These are phyloP conservation scores for Kwoniella europaea DNA, from an alignment of 768 basidiomycete species.

Conservation along the genomic window DNA sequence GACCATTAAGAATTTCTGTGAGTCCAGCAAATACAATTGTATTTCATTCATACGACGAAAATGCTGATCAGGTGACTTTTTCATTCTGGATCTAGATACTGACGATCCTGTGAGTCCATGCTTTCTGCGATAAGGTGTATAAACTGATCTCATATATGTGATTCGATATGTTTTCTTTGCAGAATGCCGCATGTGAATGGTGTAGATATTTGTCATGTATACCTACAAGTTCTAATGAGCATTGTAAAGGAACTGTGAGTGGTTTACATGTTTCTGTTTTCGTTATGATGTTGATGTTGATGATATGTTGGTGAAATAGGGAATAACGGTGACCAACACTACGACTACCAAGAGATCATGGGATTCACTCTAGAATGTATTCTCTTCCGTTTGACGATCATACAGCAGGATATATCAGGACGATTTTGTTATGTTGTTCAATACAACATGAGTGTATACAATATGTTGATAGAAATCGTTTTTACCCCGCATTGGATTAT, in stretches of 20 bases:
- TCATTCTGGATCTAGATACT: conserved; percentile 27
- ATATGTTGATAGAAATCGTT: no score
- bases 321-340: conserved; percentile 30
- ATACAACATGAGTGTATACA: no score
- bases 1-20: conserved; percentile 80
- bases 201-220: conserved; percentile 91
- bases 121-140: background rate
- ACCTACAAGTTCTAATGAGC: conserved; percentile 65
- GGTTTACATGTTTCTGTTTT: background rate
- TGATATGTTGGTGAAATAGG: conserved; percentile 17
- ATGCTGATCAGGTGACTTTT: no score
- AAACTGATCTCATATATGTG: background rate
- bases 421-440: no score
- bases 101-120: conserved; percentile 38
- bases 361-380: conserved; percentile 22
- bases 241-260: conserved; percentile 58
- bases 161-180: conserved; percentile 43
- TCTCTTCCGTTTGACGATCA: background rate
- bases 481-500: no score
- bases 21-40: conserved; percentile 10
- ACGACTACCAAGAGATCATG: conserved; percentile 29
- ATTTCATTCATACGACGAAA: no score
- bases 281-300: background rate
- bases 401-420: no score
- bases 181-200: conserved; percentile 76